Percentiles rank a stretch among this genome's conserved stretches.
Evolutionary conservation across 257 asterid genomes (phyloP).

Genomic region (Ilex asprella): DNA sequence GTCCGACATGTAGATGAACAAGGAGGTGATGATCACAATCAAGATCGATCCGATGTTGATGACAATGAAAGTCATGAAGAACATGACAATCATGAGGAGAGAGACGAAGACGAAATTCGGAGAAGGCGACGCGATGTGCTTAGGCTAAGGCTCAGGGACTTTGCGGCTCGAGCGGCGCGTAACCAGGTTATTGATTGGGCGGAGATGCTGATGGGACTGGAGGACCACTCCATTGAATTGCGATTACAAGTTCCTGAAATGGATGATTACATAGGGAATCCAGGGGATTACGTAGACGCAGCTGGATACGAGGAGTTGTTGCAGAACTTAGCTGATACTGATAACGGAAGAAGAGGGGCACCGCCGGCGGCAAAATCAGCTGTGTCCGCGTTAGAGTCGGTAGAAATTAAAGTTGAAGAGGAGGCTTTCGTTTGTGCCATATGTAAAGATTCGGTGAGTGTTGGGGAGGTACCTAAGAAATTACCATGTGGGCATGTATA

Average conservation of each 20-base stretch:
- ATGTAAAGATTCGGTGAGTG: slow-evolving; percentile 62
- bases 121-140: slow-evolving; percentile 50
- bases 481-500: slow-evolving; percentile 93
- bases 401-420: slow-evolving; percentile 41
- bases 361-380: slow-evolving; percentile 80
- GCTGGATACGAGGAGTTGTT: slow-evolving; percentile 82
- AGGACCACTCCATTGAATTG: slow-evolving; percentile 74
- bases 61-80: neutral
- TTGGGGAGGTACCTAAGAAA: slow-evolving; percentile 62
- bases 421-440: slow-evolving; percentile 54
- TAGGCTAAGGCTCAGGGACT: slow-evolving; percentile 58
- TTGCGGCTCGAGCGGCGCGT: slow-evolving; percentile 57
- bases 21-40: slow-evolving; percentile 13
- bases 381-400: slow-evolving; percentile 49
- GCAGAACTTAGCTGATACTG: slow-evolving; percentile 77
- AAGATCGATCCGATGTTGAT: slow-evolving; percentile 12
- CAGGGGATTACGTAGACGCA: slow-evolving; percentile 88
- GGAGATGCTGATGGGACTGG: slow-evolving; percentile 79
- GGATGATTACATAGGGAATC: slow-evolving; percentile 69
- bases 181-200: slow-evolving; percentile 83
- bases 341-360: slow-evolving; percentile 72
- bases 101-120: neutral
- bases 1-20: slow-evolving; percentile 18
- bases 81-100: neutral
- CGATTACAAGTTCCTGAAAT: slow-evolving; percentile 56